Conservation (phyloP, 768 basidiomycete species). For the Kwoniella europaea region DNA sequence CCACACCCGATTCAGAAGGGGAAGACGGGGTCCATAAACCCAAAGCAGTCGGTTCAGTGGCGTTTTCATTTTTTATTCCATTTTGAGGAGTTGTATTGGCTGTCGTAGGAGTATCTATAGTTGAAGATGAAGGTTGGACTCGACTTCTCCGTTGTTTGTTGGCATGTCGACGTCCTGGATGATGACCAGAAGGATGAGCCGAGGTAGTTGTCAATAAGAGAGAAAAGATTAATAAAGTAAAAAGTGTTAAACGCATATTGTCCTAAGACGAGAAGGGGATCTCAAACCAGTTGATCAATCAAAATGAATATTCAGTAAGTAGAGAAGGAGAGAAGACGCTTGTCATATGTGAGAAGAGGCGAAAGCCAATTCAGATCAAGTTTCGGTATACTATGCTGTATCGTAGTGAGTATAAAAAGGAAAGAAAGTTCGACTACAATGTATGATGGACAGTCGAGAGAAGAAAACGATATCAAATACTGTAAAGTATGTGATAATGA, state of each 20-base stretch:
- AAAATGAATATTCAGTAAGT: neutral
- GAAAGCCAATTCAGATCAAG: neutral
- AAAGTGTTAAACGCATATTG: conserved; percentile 6
- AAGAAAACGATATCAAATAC: neutral
- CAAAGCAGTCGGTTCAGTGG: conserved; percentile 1
- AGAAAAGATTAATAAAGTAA: neutral
- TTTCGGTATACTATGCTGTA: no score
- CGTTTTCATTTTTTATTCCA: neutral
- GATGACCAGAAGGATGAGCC: conserved; percentile 4
- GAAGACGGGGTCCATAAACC: conserved; percentile 3
- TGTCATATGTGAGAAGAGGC: no score
- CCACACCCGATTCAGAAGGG: no score
- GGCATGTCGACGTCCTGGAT: neutral
- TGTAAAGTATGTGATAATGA: neutral
- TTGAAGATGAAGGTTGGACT: neutral
- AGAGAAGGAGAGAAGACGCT: no score
- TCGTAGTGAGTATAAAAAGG: no score
- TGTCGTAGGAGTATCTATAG: neutral
- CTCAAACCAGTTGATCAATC: conserved; percentile 7
- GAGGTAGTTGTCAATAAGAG: neutral
- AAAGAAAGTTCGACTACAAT: neutral
- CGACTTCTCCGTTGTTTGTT: conserved; percentile 4
- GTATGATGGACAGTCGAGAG: neutral
- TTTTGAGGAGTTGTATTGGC: neutral
- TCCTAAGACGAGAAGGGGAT: neutral